phyloP scores from a whole-genome alignment of 2,329 filamentous ascomycete genomes.

The Cercospora sp. region DNA sequence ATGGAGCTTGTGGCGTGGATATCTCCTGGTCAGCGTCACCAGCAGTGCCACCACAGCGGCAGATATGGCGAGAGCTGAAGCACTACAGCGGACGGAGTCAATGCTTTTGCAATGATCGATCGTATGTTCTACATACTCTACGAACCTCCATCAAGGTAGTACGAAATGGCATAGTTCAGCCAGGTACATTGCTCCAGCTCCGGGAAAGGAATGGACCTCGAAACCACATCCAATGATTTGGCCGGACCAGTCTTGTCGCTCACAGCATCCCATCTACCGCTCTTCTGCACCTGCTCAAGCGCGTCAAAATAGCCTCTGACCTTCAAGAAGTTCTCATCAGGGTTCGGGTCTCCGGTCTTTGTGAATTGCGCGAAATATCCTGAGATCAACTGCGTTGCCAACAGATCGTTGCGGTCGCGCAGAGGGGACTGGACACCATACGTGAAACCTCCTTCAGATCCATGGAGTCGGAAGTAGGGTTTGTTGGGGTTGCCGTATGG shows the following conservation, averaged over 20 bases:
- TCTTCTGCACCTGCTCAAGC: conserved; percentile 28
- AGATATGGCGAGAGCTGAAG: background rate
- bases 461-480: conserved; percentile 60
- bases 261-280: conserved; percentile 44
- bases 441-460: conserved; percentile 48
- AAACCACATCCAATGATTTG: conserved; percentile 51
- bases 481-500: conserved; percentile 52
- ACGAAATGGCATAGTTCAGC: conserved; percentile 49
- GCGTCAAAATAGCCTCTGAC: conserved; percentile 50
- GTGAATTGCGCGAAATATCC: conserved; percentile 56
- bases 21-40: background rate
- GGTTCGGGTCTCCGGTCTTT: conserved; percentile 54
- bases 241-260: conserved; percentile 42
- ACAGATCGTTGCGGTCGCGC: conserved; percentile 54
- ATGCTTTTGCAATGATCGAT: background rate
- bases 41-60: background rate
- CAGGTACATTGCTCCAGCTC: conserved; percentile 55
- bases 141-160: conserved; percentile 42
- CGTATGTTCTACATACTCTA: background rate
- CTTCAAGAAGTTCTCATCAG: conserved; percentile 46
- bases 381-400: conserved; percentile 47
- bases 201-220: conserved; percentile 46
- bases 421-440: conserved; percentile 42
- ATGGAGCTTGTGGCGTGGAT: background rate
- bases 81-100: background rate